Conservation (phyloP, 2,329 filamentous ascomycete species). For the Xylaria sp. region DNA sequence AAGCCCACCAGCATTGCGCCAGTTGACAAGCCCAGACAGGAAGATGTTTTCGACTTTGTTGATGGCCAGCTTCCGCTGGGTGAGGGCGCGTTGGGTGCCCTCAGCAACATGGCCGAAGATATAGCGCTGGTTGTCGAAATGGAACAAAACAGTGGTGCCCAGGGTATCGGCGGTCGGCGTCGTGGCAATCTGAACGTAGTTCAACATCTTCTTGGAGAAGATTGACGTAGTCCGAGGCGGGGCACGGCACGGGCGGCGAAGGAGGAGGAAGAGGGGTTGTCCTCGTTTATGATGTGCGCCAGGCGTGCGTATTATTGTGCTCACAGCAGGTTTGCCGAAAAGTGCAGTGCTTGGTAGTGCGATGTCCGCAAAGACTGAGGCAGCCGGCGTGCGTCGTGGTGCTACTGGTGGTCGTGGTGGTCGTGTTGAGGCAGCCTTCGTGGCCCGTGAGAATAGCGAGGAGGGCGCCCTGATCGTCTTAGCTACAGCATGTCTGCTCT, state of each 20-base stretch:
- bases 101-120: constrained; percentile 85
- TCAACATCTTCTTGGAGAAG: constrained; percentile 69
- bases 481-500: constrained; percentile 17
- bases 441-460: not conserved
- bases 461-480: constrained; percentile 14
- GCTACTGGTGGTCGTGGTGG: not conserved
- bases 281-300: too few relatives aligned
- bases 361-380: constrained; percentile 27
- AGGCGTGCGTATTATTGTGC: not conserved
- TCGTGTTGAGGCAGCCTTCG: not conserved
- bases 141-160: constrained; percentile 79
- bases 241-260: not conserved
- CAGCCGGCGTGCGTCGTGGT: not conserved
- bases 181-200: constrained; percentile 77
- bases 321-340: constrained; percentile 27
- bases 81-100: constrained; percentile 82
- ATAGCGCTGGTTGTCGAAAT: constrained; percentile 85
- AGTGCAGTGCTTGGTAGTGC: constrained; percentile 30
- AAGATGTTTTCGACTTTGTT: constrained; percentile 80
- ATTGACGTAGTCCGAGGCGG: too few relatives aligned
- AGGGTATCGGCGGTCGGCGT: constrained; percentile 89
- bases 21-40: constrained; percentile 79
- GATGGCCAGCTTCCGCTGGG: constrained; percentile 73
- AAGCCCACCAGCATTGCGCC: constrained; percentile 81
- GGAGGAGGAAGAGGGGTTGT: constrained; percentile 10